Base-by-base conservation (phyloP, 495 filamentous ascomycete genomes). In the Choiromyces venosus region DNA sequence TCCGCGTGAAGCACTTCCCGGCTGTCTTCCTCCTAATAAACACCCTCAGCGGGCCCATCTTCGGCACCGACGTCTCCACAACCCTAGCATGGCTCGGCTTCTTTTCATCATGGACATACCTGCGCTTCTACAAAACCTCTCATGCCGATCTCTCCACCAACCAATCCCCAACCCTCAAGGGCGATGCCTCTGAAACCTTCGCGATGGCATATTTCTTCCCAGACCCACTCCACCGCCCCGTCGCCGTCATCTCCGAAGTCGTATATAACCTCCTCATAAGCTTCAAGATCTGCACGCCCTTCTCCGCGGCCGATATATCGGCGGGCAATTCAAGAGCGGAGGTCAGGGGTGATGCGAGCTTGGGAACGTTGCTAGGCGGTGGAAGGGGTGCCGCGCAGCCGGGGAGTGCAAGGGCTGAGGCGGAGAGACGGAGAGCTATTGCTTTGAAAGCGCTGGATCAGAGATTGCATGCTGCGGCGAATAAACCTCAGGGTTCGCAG, bases 131-230 rank as follows among this genome's bases (percentile, higher is more conserved):
- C 85, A 95, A 94, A 82, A 85, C 84, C 70, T 85, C 87, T 52
- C 88, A 89, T 82, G 85, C 90, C 74, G 85, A 89, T 79, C 85
- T 88, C 74, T 85, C 88, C 81, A 83, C 85, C 36, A 86, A 87
- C n/a, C 92, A 94, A 79, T 85, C 90, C 40, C 80, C 83, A 52
- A 83, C 85, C 14, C 85, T 92, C 70, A 86, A 89, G 76, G 95
- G 95, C 68, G 95, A 99, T 80, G 93, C 96, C 25, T 94, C 91
- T 78, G 95, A 99, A 81, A 97, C 94, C 0, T 98, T 99, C 80
- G 79, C 79, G 18, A 80, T 80, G 81, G 90, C 94, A 73, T 91
- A 92, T 80, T 97, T 99, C 82, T 98, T 97, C 84, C 95, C 95
- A 3, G 94, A 96, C 64, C 88, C 89, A 38, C 85, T 93, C 21